Evolutionary conservation across 2,329 filamentous ascomycete species (phyloP).

Genomic region (Colletotrichum plurivorum): DNA sequence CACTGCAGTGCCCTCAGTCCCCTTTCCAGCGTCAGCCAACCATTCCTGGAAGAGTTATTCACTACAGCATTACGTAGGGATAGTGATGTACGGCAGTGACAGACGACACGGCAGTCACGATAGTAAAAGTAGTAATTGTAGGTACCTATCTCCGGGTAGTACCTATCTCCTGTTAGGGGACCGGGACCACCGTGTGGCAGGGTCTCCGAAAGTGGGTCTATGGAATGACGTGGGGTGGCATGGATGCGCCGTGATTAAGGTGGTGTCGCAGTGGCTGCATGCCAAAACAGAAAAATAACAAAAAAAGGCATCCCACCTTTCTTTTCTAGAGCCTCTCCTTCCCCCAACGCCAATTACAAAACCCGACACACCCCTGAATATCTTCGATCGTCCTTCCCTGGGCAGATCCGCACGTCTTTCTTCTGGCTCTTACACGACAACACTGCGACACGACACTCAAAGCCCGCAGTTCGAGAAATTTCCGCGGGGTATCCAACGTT

Average conservation of each 20-base stretch:
- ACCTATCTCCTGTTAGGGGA: too few species aligned
- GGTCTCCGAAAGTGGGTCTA: slow-evolving; percentile 14
- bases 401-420: slow-evolving; percentile 22
- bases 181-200: too few species aligned
- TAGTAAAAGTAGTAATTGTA: too few species aligned
- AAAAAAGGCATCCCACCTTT: slow-evolving; percentile 34
- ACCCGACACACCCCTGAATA: slow-evolving; percentile 26
- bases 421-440: slow-evolving; percentile 5
- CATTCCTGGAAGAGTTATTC: too few species aligned
- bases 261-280: slow-evolving; percentile 9
- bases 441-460: not conserved
- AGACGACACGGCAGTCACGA: too few species aligned
- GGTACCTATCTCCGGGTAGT: too few species aligned
- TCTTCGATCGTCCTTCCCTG: slow-evolving; percentile 21
- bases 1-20: too few species aligned
- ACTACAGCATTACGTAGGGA: too few species aligned
- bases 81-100: too few species aligned
- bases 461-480: slow-evolving; percentile 26
- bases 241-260: not conserved
- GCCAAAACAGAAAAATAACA: slow-evolving; percentile 32
- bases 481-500: not conserved
- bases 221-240: slow-evolving; percentile 36
- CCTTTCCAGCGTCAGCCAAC: too few species aligned
- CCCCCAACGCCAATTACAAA: slow-evolving; percentile 20
- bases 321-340: slow-evolving; percentile 11